phyloP scores from a whole-genome alignment of 345 rosid species.

The Hibiscus tridactylites region DNA sequence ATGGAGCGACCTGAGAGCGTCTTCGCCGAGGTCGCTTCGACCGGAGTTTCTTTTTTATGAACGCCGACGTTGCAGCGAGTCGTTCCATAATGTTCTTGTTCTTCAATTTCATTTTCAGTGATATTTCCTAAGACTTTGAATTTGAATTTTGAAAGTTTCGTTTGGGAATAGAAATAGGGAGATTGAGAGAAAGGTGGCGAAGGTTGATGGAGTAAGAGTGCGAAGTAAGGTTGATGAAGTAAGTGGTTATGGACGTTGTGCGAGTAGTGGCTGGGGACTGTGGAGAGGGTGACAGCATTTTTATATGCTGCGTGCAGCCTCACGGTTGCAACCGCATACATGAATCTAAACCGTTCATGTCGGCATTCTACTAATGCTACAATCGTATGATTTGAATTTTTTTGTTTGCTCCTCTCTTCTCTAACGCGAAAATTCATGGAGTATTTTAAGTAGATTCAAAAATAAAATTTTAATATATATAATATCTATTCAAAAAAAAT shows the following conservation, averaged over 20 bases:
- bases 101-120: neutral
- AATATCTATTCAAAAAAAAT: too few species aligned
- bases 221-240: neutral
- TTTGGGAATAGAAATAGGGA: neutral
- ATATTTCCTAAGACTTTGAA: constrained; percentile 2
- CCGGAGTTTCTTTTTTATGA: constrained; percentile 40
- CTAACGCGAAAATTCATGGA: too few species aligned
- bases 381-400: too few species aligned
- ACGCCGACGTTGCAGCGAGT: constrained; percentile 2
- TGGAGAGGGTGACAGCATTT: neutral
- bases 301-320: neutral
- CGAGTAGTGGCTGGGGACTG: neutral
- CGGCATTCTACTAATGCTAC: too few species aligned
- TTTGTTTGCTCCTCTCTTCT: too few species aligned
- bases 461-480: too few species aligned
- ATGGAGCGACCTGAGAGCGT: constrained; percentile 37
- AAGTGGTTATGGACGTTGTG: constrained; percentile 28
- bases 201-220: neutral
- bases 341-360: too few species aligned
- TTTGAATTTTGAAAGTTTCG: neutral
- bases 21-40: constrained; percentile 43
- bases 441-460: too few species aligned
- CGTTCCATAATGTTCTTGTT: constrained; percentile 1
- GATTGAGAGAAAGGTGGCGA: neutral
- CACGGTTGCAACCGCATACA: too few species aligned